phyloP scores from a whole-genome alignment of 2,329 filamentous ascomycete species.

The Aspergillus ochraceus region DNA sequence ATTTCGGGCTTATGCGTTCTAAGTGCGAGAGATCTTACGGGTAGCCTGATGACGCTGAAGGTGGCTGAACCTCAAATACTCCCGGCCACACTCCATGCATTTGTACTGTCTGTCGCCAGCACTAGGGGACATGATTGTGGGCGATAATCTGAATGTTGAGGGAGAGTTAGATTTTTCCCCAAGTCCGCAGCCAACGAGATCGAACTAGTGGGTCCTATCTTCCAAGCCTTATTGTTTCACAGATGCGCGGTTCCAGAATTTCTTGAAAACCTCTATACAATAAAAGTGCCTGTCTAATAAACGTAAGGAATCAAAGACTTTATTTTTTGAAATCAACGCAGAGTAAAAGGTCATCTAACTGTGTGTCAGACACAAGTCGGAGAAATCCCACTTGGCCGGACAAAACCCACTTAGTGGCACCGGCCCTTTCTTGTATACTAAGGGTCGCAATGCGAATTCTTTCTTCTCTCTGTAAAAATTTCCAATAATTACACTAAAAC shows the following conservation, averaged over 20 bases:
- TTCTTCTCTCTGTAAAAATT: too few relatives aligned
- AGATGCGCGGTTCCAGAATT: too few relatives aligned
- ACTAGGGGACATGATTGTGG: background rate
- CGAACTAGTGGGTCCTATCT: background rate
- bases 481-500: too few relatives aligned
- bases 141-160: background rate
- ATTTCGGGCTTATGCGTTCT: background rate
- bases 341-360: too few relatives aligned
- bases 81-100: background rate
- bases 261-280: too few relatives aligned
- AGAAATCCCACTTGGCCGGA: background rate
- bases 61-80: background rate
- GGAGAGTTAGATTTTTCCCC: background rate
- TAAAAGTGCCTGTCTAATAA: too few relatives aligned
- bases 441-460: too few relatives aligned
- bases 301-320: too few relatives aligned
- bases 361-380: background rate
- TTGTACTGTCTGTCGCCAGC: background rate
- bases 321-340: too few relatives aligned
- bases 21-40: background rate
- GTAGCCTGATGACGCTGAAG: slow-evolving; percentile 1
- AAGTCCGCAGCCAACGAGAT: background rate
- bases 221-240: too few relatives aligned
- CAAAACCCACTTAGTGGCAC: background rate
- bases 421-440: background rate